These are phyloP conservation scores for Trichoderma polysporum DNA, from an alignment of 2,329 filamentous ascomycete species.

Conservation along the genomic window DNA sequence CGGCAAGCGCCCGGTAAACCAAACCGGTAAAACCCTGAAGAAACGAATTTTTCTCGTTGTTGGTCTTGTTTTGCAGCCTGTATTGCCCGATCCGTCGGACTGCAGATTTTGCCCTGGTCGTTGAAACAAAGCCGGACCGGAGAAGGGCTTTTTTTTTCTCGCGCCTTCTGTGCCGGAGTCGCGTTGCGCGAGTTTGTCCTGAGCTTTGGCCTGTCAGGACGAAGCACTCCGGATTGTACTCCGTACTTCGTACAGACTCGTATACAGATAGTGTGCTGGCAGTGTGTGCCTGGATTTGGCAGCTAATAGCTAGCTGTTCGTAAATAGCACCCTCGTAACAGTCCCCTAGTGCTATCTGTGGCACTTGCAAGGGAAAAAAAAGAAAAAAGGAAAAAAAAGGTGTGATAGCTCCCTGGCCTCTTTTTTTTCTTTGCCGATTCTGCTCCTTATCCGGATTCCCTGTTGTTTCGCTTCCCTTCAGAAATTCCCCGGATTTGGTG, in stretches of 20 bases:
- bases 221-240: too few relatives aligned
- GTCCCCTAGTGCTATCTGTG: not conserved
- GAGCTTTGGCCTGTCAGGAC: not conserved
- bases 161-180: not conserved
- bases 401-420: not conserved
- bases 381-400: too few relatives aligned
- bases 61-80: not conserved
- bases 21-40: not conserved
- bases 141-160: not conserved
- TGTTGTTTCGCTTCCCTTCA: not conserved
- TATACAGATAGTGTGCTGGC: not conserved
- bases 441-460: not conserved
- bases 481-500: constrained; percentile 1
- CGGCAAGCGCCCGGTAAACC: constrained; percentile 11
- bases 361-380: too few relatives aligned
- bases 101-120: not conserved
- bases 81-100: not conserved
- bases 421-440: not conserved
- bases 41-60: not conserved
- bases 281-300: constrained; percentile 1
- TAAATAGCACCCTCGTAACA: not conserved
- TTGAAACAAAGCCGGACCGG: not conserved
- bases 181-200: not conserved
- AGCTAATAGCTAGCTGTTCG: not conserved
- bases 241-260: not conserved